Percentiles rank a stretch among this genome's conserved stretches.
Conservation (phyloP, 164 flowering plant species). For the Litsea cubeba region DNA sequence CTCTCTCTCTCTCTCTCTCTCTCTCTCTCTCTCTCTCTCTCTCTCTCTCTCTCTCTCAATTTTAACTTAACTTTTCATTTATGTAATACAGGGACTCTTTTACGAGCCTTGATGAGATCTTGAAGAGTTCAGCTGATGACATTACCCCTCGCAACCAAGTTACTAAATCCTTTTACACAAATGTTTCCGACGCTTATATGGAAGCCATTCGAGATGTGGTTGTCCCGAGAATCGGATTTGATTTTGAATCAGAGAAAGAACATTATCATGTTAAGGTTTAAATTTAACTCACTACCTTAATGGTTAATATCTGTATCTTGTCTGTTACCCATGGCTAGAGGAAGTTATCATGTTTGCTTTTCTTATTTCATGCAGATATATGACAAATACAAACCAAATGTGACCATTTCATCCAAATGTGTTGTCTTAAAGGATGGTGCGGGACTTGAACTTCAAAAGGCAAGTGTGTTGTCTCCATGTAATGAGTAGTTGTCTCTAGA, state of each 20-base stretch:
- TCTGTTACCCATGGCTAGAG: not conserved
- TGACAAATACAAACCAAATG: constrained; percentile 31
- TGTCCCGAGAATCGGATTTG: constrained; percentile 31
- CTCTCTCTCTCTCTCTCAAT: no score
- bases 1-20: no score
- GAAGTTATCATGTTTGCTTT: no score
- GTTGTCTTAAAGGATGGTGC: constrained; percentile 12
- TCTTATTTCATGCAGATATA: constrained; percentile 28
- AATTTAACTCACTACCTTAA: not conserved
- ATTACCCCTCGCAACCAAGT: constrained; percentile 17
- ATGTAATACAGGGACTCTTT: constrained; percentile 25
- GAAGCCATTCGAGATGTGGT: constrained; percentile 21
- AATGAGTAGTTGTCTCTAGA: not conserved
- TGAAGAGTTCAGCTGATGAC: constrained; percentile 20
- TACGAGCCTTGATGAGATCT: constrained; percentile 14
- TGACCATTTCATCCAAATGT: constrained; percentile 54
- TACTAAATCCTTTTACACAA: constrained; percentile 34
- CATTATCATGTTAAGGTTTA: constrained; percentile 45
- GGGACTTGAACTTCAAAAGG: constrained; percentile 47
- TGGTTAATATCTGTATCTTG: not conserved
- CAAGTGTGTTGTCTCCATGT: constrained; percentile 16
- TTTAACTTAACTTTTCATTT: not conserved
- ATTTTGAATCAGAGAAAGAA: constrained; percentile 37
- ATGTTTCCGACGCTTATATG: constrained; percentile 34
- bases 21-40: no score